Base-by-base conservation (phyloP, 805 yeast species). In the Isabelozyma rhagii region DNA sequence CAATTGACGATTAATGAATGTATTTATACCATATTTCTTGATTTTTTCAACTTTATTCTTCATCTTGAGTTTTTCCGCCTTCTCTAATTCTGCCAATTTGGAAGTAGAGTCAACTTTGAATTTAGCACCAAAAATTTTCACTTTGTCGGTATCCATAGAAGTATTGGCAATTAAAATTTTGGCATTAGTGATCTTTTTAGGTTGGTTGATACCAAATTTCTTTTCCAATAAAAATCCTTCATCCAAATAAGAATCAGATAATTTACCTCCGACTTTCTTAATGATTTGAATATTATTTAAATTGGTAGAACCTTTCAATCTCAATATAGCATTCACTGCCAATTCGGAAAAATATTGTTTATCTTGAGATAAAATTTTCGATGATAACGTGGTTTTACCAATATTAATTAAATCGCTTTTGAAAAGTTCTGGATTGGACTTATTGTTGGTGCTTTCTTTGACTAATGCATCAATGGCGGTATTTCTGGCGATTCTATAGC, bases 91-190 rank as follows among this genome's bases (percentile, higher is more conserved):
- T 5, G 97, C 97, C 61, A 94, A 80, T 68, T 94, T 94, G 52
- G 93, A 81, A 8, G 98, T 94, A 18, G 96, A 84, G 68, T 93
- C 97, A 44, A 94, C 98, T 70, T 91, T 89, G 74, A 94, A 92
- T 68, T 94, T 92, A 51, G 99, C 97, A 54, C 99, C 99, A 70
- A 94, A 94, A 49, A 94, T 85, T 71, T 94, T 94, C 53, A 94
- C 97, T 69, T 94, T 94, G 66, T 94, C 99, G 7, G 99, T 94
- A 66, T 94, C 99, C 84, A 89, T 79, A 15, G 97, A 84, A 5
- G 99, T 94, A 71, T 94, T 94, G 14, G 99, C 97, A 63, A 94
- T 87, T 55, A 94, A 78, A 57, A 94, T 90, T 58, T 81, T 85
- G 31, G 96, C 97, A 63, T 93, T 84, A 61, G 83, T 82, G 48